Evolutionary conservation across 2,329 filamentous ascomycete species (phyloP).

Genomic region (Verticillium dahliae): DNA sequence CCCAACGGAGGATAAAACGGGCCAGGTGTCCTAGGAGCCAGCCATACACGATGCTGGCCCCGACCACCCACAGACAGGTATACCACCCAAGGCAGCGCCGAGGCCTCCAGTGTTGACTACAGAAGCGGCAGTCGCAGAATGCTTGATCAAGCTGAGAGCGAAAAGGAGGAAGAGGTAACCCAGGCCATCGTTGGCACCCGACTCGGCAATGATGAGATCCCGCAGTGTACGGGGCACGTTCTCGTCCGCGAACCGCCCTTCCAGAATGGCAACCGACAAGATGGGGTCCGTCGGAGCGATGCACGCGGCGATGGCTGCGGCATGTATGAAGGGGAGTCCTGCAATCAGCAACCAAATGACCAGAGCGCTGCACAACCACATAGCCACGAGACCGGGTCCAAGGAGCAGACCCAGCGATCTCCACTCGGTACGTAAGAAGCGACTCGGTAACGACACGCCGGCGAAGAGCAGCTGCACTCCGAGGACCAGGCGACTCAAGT

Average conservation of each 20-base stretch:
- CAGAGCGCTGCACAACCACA: slow-evolving; percentile 81
- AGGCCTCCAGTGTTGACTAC: slow-evolving; percentile 49
- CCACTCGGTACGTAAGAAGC: slow-evolving; percentile 76
- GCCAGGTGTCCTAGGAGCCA: slow-evolving; percentile 72
- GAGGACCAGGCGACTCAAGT: slow-evolving; percentile 80
- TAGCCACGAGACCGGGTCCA: slow-evolving; percentile 75
- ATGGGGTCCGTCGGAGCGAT: slow-evolving; percentile 91
- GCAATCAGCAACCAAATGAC: slow-evolving; percentile 74
- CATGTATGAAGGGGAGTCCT: slow-evolving; percentile 65
- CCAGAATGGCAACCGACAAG: slow-evolving; percentile 82
- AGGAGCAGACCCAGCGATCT: slow-evolving; percentile 67
- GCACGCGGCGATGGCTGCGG: slow-evolving; percentile 74
- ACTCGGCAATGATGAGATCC: slow-evolving; percentile 74
- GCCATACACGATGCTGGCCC: slow-evolving; percentile 70
- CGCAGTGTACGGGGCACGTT: slow-evolving; percentile 80
- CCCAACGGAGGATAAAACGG: slow-evolving; percentile 77
- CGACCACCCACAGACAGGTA: slow-evolving; percentile 49
- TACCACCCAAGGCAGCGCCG: slow-evolving; percentile 56
- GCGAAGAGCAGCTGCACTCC: slow-evolving; percentile 87
- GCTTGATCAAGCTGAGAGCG: slow-evolving; percentile 77
- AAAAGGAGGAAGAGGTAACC: slow-evolving; percentile 87
- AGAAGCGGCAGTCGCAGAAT: slow-evolving; percentile 48
- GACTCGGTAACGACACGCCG: slow-evolving; percentile 78
- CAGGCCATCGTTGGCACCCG: slow-evolving; percentile 81
- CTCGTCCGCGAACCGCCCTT: slow-evolving; percentile 87